Percentiles rank a stretch among this genome's conserved stretches.
phyloP scores from a whole-genome alignment of 2,329 filamentous ascomycete genomes.

The Helicocarpus griseus region DNA sequence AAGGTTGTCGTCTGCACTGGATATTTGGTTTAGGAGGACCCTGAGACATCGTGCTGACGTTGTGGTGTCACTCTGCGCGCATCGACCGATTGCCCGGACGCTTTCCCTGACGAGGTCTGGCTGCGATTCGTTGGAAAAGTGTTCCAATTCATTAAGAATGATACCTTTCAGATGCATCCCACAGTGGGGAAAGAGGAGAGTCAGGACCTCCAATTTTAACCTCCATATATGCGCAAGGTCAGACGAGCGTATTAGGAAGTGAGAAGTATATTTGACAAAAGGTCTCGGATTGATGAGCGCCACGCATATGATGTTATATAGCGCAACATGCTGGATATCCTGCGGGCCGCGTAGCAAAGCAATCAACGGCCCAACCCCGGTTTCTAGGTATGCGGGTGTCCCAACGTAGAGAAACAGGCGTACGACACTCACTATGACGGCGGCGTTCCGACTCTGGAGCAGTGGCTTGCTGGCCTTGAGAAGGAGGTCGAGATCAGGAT shows the following conservation, averaged over 20 bases:
- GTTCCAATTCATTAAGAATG: constrained; percentile 84
- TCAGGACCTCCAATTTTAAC: constrained; percentile 83
- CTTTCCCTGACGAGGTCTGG: constrained; percentile 75
- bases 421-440: constrained; percentile 79
- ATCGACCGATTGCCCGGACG: constrained; percentile 85
- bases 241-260: constrained; percentile 75
- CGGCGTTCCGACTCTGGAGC: constrained; percentile 84
- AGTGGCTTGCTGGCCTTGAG: constrained; percentile 73
- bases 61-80: constrained; percentile 65
- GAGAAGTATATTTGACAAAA: constrained; percentile 82
- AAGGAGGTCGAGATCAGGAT: constrained; percentile 74
- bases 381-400: constrained; percentile 62
- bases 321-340: constrained; percentile 79
- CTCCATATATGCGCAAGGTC: constrained; percentile 78
- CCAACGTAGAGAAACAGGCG: constrained; percentile 79
- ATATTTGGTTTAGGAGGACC: constrained; percentile 76
- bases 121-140: constrained; percentile 72
- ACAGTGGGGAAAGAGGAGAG: constrained; percentile 80
- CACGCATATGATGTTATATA: constrained; percentile 94
- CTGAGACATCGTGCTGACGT: constrained; percentile 72
- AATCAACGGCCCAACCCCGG: constrained; percentile 72
- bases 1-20: constrained; percentile 74
- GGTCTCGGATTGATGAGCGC: constrained; percentile 63
- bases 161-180: constrained; percentile 68
- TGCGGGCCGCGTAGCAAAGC: constrained; percentile 74